Evolutionary conservation across 768 basidiomycete genomes (phyloP).

Genomic region (Steccherinum ochraceum): DNA sequence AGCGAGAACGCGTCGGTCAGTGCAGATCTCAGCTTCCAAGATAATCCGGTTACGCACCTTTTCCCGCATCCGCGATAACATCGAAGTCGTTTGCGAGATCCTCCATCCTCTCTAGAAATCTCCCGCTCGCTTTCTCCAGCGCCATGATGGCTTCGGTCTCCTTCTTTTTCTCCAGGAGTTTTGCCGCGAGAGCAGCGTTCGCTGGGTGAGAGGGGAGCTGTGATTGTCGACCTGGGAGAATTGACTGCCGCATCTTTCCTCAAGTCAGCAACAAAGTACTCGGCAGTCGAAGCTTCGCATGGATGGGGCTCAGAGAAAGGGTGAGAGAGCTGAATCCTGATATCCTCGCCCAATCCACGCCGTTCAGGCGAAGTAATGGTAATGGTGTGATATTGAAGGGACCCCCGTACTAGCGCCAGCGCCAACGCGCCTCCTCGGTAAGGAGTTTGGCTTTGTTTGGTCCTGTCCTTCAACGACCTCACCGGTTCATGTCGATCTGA

Average conservation of each 20-base stretch:
- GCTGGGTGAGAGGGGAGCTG: slow-evolving; percentile 36
- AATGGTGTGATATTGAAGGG: too few species aligned
- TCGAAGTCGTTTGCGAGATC: slow-evolving; percentile 67
- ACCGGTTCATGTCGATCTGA: too few species aligned
- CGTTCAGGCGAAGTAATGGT: too few species aligned
- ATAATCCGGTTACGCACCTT: slow-evolving; percentile 37
- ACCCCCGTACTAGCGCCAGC: too few species aligned
- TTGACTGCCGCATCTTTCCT: slow-evolving; percentile 54
- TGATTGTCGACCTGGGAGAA: slow-evolving; percentile 44
- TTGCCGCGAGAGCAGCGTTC: slow-evolving; percentile 44
- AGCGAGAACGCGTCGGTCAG: neutral
- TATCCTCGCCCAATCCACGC: too few species aligned
- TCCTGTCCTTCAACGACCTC: too few species aligned
- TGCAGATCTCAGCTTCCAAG: neutral
- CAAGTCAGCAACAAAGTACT: too few species aligned
- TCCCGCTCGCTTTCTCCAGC: slow-evolving; percentile 54
- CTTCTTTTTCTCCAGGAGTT: slow-evolving; percentile 73
- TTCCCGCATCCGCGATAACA: slow-evolving; percentile 71
- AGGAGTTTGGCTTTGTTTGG: too few species aligned
- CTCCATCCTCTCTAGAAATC: slow-evolving; percentile 64
- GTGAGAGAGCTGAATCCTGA: too few species aligned
- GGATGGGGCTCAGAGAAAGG: too few species aligned
- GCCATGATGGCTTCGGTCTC: slow-evolving; percentile 73
- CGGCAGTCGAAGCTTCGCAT: too few species aligned
- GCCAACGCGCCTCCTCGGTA: too few species aligned